phyloP scores from a whole-genome alignment of 257 asterid genomes.

The Solanum appendiculatum region DNA sequence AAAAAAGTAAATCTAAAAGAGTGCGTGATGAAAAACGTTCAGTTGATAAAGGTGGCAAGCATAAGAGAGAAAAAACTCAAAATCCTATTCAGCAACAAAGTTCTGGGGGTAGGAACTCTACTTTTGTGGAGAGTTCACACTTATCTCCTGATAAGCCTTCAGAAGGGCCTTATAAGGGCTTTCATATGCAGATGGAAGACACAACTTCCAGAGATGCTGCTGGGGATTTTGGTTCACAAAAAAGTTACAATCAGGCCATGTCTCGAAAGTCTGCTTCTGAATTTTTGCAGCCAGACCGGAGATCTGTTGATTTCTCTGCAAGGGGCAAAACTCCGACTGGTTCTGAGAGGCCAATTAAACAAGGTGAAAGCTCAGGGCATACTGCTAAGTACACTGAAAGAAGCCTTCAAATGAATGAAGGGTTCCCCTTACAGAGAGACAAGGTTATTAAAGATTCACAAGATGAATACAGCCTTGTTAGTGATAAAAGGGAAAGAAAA shows the following conservation, averaged over 20 bases:
- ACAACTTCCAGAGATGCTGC: conserved; percentile 26
- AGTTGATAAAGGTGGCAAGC: conserved; percentile 31
- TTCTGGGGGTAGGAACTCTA: conserved; percentile 36
- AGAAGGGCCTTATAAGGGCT: conserved; percentile 22
- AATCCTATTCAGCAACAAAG: conserved; percentile 30
- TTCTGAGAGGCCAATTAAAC: conserved; percentile 47
- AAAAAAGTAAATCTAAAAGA: conserved; percentile 49
- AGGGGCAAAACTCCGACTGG: conserved; percentile 26
- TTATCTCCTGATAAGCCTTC: conserved; percentile 46
- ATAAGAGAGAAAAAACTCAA: conserved; percentile 45
- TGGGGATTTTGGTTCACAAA: conserved; percentile 31
- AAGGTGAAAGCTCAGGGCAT: conserved; percentile 30
- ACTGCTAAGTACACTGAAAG: conserved; percentile 43
- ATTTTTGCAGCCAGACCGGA: conserved; percentile 36
- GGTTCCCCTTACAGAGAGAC: conserved; percentile 30
- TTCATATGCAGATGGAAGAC: conserved; percentile 21
- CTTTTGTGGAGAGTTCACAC: conserved; percentile 48
- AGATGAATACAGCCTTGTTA: conserved; percentile 22
- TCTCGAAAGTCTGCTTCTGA: conserved; percentile 36
- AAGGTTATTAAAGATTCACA: conserved; percentile 23
- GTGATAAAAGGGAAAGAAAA: conserved; percentile 30
- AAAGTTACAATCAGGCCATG: conserved; percentile 27
- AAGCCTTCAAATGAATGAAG: conserved; percentile 32
- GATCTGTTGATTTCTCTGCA: conserved; percentile 31
- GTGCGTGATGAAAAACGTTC: conserved; percentile 34